A percentile compares a stretch with the other conserved stretches of the same genome.
Conservation (phyloP, 495 filamentous ascomycete genomes). For the Penicillium goetzii region DNA sequence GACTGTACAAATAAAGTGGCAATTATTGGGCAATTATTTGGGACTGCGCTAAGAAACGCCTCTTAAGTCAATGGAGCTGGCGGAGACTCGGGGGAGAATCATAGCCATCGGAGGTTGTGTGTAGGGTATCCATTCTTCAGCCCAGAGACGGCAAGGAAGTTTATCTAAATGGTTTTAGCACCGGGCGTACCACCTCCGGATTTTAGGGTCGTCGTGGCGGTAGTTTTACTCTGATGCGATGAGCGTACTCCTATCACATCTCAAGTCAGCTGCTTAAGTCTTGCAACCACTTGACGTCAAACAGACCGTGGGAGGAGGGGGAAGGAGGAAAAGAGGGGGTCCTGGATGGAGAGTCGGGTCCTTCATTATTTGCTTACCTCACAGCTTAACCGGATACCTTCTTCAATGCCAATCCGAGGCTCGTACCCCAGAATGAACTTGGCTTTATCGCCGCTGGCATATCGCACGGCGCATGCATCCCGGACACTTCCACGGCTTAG, state of each 20-base stretch:
- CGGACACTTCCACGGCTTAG: conserved; percentile 59
- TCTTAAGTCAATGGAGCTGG: conserved; percentile 15
- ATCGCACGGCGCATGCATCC: conserved; percentile 57
- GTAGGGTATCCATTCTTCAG: conserved; percentile 20
- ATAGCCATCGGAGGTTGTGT: conserved; percentile 20
- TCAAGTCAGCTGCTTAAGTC: conserved; percentile 9
- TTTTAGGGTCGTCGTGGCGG: conserved; percentile 8
- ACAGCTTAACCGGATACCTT: conserved; percentile 57
- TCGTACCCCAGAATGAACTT: conserved; percentile 60
- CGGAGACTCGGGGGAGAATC: background rate
- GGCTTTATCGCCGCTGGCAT: conserved; percentile 62
- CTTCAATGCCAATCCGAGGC: conserved; percentile 57
- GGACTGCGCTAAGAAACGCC: conserved; percentile 16
- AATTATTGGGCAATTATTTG: too few species aligned
- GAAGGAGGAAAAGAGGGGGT: background rate
- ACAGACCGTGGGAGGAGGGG: background rate
- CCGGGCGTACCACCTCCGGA: background rate
- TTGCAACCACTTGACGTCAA: background rate
- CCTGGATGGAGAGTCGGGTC: background rate
- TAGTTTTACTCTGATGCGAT: conserved; percentile 39
- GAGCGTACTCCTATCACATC: conserved; percentile 42
- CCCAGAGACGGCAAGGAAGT: conserved; percentile 13
- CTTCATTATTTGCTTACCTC: conserved; percentile 37
- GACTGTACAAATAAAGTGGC: conserved; percentile 5
- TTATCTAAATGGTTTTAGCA: conserved; percentile 9